phyloP scores from a whole-genome alignment of 1,139 yeast genomes.

The Komagataea norvegica region DNA sequence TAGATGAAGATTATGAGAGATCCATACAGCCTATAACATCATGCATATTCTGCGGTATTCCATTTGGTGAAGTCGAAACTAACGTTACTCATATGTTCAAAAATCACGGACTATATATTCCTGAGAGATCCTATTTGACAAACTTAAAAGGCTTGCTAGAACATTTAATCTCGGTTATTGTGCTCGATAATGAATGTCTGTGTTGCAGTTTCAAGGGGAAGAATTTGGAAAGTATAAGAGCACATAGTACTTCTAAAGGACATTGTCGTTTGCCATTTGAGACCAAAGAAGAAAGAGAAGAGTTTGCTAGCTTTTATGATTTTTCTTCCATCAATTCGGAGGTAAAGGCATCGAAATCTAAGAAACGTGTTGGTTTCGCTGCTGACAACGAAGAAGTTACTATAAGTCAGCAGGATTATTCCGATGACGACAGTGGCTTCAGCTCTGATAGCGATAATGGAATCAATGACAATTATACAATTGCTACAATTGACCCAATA shows the following conservation, averaged over 20 bases:
- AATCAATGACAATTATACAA: constrained; percentile 31
- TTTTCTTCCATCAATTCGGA: constrained; percentile 60
- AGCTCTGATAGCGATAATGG: constrained; percentile 31
- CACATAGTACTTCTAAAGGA: constrained; percentile 80
- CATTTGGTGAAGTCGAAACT: constrained; percentile 45
- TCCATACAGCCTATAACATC: constrained; percentile 29
- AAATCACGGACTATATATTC: constrained; percentile 79
- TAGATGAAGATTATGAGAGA: constrained; percentile 29
- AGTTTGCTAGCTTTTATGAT: constrained; percentile 81
- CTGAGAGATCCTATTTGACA: constrained; percentile 66
- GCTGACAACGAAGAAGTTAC: constrained; percentile 34
- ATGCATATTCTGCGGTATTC: constrained; percentile 42
- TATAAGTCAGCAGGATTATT: constrained; percentile 26
- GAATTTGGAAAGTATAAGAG: constrained; percentile 80
- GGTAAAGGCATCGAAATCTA: constrained; percentile 21
- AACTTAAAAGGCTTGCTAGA: constrained; percentile 68
- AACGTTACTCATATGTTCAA: constrained; percentile 74
- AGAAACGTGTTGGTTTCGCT: constrained; percentile 25
- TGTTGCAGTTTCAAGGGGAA: constrained; percentile 82
- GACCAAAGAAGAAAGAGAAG: constrained; percentile 70
- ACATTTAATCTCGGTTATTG: constrained; percentile 78
- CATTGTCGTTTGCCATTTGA: constrained; percentile 92
- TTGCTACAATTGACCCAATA: constrained; percentile 40
- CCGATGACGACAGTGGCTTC: constrained; percentile 29
- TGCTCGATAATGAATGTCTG: constrained; percentile 81